These are phyloP conservation scores for Microsporum audouinii DNA, from an alignment of 2,329 filamentous ascomycete genomes.

Conservation along the genomic window DNA sequence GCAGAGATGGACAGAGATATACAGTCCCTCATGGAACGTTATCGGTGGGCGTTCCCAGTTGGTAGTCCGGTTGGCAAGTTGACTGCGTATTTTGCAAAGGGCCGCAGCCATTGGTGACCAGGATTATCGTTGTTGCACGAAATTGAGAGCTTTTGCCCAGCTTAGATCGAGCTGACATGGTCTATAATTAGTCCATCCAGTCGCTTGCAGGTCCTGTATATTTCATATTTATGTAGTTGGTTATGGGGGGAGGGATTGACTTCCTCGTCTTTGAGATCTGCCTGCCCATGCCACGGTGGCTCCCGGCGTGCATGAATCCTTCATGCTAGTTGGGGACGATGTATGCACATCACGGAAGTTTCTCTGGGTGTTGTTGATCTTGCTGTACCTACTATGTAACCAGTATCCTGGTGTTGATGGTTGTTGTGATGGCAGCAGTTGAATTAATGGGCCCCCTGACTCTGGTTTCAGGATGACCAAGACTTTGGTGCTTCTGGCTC, in stretches of 20 bases:
- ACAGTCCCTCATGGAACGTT: constrained; percentile 17
- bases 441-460: no score
- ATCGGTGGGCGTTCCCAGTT: constrained; percentile 18
- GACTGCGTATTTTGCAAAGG: constrained; percentile 20
- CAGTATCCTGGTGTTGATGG: no score
- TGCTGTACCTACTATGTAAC: neutral
- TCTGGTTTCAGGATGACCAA: neutral
- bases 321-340: neutral
- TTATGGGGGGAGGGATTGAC: no score
- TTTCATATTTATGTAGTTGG: no score
- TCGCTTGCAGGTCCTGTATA: no score
- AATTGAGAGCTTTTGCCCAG: no score
- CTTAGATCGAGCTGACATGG: no score
- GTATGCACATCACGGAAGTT: no score
- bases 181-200: no score
- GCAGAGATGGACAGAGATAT: constrained; percentile 15
- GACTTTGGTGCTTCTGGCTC: no score
- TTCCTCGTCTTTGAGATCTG: no score
- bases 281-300: neutral
- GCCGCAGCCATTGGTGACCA: neutral
- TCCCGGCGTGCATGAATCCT: neutral
- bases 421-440: neutral
- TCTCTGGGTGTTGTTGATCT: neutral
- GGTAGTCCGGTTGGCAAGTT: constrained; percentile 20
- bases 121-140: no score